Percentiles rank a stretch among this genome's conserved stretches.
Evolutionary conservation across 306 rosid species (phyloP).

Genomic region (Dalbergia cochinchinensis): DNA sequence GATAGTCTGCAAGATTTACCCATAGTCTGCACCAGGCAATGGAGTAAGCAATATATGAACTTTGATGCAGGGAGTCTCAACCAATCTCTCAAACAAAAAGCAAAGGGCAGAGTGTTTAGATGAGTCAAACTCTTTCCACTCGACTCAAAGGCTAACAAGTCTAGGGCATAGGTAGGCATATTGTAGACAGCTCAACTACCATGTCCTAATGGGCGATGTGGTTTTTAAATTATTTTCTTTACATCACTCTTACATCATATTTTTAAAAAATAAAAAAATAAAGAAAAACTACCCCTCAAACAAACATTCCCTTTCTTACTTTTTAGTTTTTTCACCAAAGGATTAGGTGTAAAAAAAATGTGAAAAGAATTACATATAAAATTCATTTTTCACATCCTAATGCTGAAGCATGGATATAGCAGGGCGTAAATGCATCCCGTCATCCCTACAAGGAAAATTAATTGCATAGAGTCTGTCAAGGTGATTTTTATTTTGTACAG

Average conservation of each 20-base stretch:
- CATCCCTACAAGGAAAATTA: slow-evolving; percentile 30
- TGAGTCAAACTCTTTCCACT: slow-evolving; percentile 36
- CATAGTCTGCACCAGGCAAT: background rate
- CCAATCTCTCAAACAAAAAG: slow-evolving; percentile 7
- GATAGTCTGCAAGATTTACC: background rate
- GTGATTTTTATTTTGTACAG: slow-evolving; percentile 39
- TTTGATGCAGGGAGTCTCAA: background rate
- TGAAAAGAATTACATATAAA: background rate
- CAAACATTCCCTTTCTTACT: background rate
- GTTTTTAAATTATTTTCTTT: background rate
- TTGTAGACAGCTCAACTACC: background rate
- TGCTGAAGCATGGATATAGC: slow-evolving; percentile 45
- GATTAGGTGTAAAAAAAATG: background rate
- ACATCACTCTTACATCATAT: background rate
- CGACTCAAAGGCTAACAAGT: slow-evolving; percentile 2
- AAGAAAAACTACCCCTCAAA: background rate
- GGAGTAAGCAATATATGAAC: background rate
- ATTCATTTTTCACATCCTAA: slow-evolving; percentile 30
- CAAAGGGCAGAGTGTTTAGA: background rate
- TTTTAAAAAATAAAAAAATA: background rate
- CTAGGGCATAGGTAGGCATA: slow-evolving; percentile 25
- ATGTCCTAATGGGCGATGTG: background rate
- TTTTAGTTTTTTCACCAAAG: background rate
- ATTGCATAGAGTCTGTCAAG: slow-evolving; percentile 34
- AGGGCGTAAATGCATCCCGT: slow-evolving; percentile 51